Percentiles rank a stretch among this genome's conserved stretches.
phyloP scores from a whole-genome alignment of 352 stramenopile genomes.

The Elongisporangium anandrum region DNA sequence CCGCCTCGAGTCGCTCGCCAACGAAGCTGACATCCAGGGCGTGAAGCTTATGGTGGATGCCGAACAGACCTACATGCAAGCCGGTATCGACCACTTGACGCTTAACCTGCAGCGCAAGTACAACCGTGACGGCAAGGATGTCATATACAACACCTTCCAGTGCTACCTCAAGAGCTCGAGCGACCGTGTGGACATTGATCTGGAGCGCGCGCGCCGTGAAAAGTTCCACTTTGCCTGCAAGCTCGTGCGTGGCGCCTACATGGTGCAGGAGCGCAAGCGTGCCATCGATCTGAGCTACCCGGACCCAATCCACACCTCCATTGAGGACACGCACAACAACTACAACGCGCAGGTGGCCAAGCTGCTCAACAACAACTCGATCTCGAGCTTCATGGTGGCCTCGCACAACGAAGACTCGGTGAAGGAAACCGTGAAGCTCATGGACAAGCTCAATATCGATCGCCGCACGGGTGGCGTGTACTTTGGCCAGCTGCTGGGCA shows the following conservation, averaged over 20 bases:
- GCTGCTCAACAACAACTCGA: slow-evolving; percentile 81
- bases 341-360: slow-evolving; percentile 92
- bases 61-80: slow-evolving; percentile 97
- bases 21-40: slow-evolving; percentile 52
- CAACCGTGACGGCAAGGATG: slow-evolving; percentile 80
- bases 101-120: slow-evolving; percentile 86
- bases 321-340: slow-evolving; percentile 92
- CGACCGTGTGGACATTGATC: slow-evolving; percentile 88
- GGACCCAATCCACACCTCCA: slow-evolving; percentile 92
- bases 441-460: slow-evolving; percentile 88
- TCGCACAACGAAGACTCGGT: slow-evolving; percentile 96
- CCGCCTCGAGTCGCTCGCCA: slow-evolving; percentile 68
- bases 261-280: slow-evolving; percentile 94
- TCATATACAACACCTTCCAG: slow-evolving; percentile 99
- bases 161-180: slow-evolving; percentile 96
- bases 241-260: slow-evolving; percentile 97
- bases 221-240: slow-evolving; percentile 96
- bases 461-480: slow-evolving; percentile 72
- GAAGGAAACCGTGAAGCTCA: slow-evolving; percentile 89
- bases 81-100: slow-evolving; percentile 94
- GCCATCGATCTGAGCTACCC: slow-evolving; percentile 70
- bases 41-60: slow-evolving; percentile 98
- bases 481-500: slow-evolving; percentile 98
- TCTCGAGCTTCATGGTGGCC: slow-evolving; percentile 96
- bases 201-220: slow-evolving; percentile 89